Evolutionary conservation across 2,329 filamentous ascomycete species (phyloP), one percentile per base, ranked within the genome.

Genomic region (Alternaria alternata): DNA sequence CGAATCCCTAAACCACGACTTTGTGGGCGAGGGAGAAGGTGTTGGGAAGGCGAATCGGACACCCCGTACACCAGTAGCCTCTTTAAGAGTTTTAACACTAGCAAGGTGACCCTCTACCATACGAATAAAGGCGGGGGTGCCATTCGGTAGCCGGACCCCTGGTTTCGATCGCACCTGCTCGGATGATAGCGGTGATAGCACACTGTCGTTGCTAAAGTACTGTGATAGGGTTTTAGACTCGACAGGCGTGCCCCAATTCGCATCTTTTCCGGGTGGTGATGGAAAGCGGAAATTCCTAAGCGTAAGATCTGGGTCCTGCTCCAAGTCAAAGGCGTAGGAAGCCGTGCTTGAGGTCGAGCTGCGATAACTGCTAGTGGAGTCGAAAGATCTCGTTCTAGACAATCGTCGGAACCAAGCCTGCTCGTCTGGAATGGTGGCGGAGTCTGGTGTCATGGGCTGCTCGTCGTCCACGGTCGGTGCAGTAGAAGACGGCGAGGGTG

Each of bases 61-160:
- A 0, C 51, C 44, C 1, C 63, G 65, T 4, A 59, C 43, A 6
- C 44, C 48, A 3, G 70, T 55, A 5, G 43, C 57, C 5, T 64
- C 53, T 39, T 72, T 74, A 32, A 76, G 63, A 7, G 64, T 48
- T 2, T 65, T 68, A 3, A 78, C 71, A 26, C 66, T 65, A 4
- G 61, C 60, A 7, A 77, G 60, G 49, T 79, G 77, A 9, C 48
- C 47, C 28, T 69, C 59, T 11, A 78, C 52, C 71, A 78, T 73
- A 52, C 32, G 34, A 8, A 62, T 44, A 51, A 79, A 78, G 9
- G 65, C 55, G 1, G 68, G 66, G 28, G 74, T 66, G 51, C 74
- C 67, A 51, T 61, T 59, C 22, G 68, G 70, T 36, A 76, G 71
- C 4, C 34, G 48, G 38, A 43, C 30, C 4, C 41, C 18, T 43